A percentile compares a stretch with the other conserved stretches of the same genome.
These are phyloP conservation scores for Nymphaea thermarum DNA, from an alignment of 164 flowering plant species.

Conservation along the genomic window DNA sequence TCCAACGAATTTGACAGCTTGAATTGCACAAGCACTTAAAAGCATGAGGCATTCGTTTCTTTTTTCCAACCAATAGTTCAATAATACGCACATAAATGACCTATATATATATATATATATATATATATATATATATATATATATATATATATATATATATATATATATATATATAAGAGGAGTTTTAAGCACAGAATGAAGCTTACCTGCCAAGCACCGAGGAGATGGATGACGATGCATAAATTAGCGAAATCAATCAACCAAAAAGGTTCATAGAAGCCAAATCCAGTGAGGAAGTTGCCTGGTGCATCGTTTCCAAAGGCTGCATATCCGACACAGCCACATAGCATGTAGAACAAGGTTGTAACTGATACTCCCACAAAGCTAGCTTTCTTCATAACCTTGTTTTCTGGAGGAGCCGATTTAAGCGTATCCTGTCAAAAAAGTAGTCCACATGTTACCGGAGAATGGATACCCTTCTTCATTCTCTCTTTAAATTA, in stretches of 20 bases:
- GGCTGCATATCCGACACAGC: conserved; percentile 60
- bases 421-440: conserved; percentile 50
- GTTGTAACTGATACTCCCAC: conserved; percentile 36
- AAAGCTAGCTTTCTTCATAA: conserved; percentile 47
- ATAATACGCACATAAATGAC: too few species aligned
- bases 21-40: too few species aligned
- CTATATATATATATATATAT: too few species aligned
- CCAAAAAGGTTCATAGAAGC: conserved; percentile 81
- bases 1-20: too few species aligned
- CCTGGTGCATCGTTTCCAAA: conserved; percentile 76
- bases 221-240: conserved; percentile 49
- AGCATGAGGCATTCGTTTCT: too few species aligned
- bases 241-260: conserved; percentile 55
- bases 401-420: conserved; percentile 46
- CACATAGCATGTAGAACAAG: conserved; percentile 52
- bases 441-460: not conserved
- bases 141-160: not conserved
- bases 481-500: too few species aligned
- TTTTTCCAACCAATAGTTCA: too few species aligned
- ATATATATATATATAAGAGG: not conserved
- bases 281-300: conserved; percentile 72
- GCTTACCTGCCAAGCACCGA: conserved; percentile 71
- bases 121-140: too few species aligned
- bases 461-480: too few species aligned
- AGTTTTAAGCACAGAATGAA: too few species aligned